Conservation (phyloP, 192 early-diverging fungal genomes). For the Diversispora eburnea region DNA sequence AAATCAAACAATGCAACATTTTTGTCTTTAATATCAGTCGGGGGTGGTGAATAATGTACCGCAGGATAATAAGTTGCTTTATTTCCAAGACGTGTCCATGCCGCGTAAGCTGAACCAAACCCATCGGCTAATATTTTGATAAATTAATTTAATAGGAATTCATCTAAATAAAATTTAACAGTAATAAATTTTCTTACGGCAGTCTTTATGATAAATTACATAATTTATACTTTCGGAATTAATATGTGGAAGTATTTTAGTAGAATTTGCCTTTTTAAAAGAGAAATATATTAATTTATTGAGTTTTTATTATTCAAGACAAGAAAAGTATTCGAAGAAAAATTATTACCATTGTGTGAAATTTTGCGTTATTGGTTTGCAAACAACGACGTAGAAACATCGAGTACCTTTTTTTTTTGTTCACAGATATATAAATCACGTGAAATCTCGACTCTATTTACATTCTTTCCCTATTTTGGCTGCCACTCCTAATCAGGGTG, state of each 20-base stretch:
- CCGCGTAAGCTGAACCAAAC: constrained; percentile 5
- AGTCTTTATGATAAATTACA: constrained; percentile 11
- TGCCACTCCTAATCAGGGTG: too few species aligned
- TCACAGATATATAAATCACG: too few species aligned
- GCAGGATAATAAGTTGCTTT: constrained; percentile 6
- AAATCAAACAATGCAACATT: constrained; percentile 7
- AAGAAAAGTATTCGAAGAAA: too few species aligned
- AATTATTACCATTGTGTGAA: too few species aligned
- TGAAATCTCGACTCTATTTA: too few species aligned
- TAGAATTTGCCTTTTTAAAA: too few species aligned
- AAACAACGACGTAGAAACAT: too few species aligned
- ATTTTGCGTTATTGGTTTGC: too few species aligned
- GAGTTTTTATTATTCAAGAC: too few species aligned
- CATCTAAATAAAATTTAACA: background rate
- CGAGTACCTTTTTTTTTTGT: too few species aligned
- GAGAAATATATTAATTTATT: too few species aligned
- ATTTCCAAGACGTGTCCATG: background rate
- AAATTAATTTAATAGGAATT: background rate
- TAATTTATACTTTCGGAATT: constrained; percentile 14
- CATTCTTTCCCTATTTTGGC: too few species aligned
- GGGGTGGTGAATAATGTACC: background rate
- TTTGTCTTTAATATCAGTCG: constrained; percentile 1
- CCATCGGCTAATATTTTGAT: background rate
- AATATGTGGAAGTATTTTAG: constrained; percentile 3
- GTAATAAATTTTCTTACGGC: background rate